These are phyloP conservation scores for Apostasia ramifera DNA, from an alignment of 106 monocot genomes.

Conservation along the genomic window DNA sequence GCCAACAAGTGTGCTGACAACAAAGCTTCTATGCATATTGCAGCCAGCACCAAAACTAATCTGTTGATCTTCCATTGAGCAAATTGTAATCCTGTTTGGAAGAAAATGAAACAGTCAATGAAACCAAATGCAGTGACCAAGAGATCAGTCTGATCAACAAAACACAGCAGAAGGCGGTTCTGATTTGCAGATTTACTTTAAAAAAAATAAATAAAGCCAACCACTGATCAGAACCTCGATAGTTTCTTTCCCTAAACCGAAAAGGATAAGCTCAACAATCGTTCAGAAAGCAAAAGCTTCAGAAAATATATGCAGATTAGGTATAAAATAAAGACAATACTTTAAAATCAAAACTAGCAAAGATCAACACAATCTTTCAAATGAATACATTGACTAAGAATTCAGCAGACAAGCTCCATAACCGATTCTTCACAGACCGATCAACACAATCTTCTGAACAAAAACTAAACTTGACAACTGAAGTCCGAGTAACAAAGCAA, in stretches of 20 bases:
- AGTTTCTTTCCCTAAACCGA: not conserved
- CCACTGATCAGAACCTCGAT: slow-evolving; percentile 5
- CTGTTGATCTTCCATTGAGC: not conserved
- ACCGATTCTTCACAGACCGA: not conserved
- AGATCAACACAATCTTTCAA: not conserved
- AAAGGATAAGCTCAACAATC: not conserved
- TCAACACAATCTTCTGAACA: not conserved
- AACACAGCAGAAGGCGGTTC: not conserved
- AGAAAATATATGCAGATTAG: not conserved
- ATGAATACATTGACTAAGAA: not conserved
- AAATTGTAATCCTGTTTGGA: not conserved
- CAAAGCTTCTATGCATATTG: not conserved
- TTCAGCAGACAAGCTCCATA: not conserved
- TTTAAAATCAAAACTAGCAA: slow-evolving; percentile 3
- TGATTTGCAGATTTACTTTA: not conserved
- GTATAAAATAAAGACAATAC: not conserved
- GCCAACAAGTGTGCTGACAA: not conserved
- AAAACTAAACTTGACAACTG: not conserved
- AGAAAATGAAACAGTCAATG: not conserved
- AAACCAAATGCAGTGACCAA: not conserved
- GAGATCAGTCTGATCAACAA: not conserved
- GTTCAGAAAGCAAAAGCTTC: not conserved
- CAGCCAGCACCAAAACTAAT: not conserved
- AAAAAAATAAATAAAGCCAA: not conserved
- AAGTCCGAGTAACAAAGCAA: not conserved